Conservation (phyloP, 2,329 filamentous ascomycete species). For the Aspergillus sp. region DNA sequence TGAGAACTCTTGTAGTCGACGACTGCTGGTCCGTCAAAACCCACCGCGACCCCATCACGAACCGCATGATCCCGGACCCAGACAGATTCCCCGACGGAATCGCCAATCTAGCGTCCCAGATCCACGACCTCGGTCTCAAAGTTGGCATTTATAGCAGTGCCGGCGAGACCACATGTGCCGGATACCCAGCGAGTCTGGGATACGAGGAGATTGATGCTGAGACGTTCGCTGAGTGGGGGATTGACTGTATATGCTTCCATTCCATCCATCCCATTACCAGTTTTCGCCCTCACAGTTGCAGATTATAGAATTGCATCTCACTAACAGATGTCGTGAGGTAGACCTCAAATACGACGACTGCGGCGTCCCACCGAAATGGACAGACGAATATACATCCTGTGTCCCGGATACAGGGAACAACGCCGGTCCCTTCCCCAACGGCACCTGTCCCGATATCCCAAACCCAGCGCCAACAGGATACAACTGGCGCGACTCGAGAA, state of each 20-base stretch:
- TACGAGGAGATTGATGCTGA: conserved; percentile 59
- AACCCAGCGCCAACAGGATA: conserved; percentile 48
- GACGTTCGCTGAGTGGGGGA: conserved; percentile 58
- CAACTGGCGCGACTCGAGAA: conserved; percentile 51
- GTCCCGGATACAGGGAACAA: conserved; percentile 39
- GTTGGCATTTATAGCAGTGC: conserved; percentile 62
- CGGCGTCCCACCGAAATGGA: conserved; percentile 39
- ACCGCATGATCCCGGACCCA: conserved; percentile 49
- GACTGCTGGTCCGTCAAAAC: conserved; percentile 59
- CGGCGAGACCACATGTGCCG: conserved; percentile 51
- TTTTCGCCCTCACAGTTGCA: no score
- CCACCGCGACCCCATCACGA: conserved; percentile 43
- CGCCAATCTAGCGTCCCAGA: conserved; percentile 50
- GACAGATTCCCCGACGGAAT: conserved; percentile 61
- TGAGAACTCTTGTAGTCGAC: conserved; percentile 44
- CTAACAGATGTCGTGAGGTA: conserved; percentile 12
- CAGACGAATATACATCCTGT: conserved; percentile 41
- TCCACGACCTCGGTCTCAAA: conserved; percentile 60
- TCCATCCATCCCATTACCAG: no score
- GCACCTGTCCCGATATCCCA: conserved; percentile 39
- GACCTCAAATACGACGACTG: conserved; percentile 62
- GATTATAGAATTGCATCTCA: not conserved
- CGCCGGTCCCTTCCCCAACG: conserved; percentile 38
- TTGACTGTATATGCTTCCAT: conserved; percentile 53
- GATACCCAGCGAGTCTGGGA: conserved; percentile 58